Evolutionary conservation across 352 stramenopile genomes (phyloP), one percentile per base, ranked within the genome.

Genomic region (Globisporangium mamillatum): DNA sequence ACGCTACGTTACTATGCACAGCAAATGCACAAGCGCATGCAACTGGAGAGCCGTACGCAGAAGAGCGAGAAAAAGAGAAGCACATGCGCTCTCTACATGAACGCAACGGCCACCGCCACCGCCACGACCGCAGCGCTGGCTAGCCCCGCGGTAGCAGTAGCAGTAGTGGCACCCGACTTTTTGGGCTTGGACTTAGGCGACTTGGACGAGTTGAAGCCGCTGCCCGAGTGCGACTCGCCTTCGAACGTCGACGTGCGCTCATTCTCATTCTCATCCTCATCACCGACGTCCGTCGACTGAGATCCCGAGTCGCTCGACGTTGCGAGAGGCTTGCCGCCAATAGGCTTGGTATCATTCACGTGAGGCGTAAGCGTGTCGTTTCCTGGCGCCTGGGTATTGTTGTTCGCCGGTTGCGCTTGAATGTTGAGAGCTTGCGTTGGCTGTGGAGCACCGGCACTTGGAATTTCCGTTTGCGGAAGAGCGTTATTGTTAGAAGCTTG

Each of bases 341-440:
- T 18, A 14, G 50, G 50, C 32, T 67, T 22, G 22, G 60, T 67
- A 22, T 41, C 32, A 25, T 60, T 60, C 48, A 27, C 12, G 50
- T 41, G 22, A 24, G 61, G 63, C 7, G 44, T 50, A 7, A 38
- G 24, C 1, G 63, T 68, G 2, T 20, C 4, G 10, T 36, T 46
- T 18, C 3, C 5, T 59, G 54, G 18, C 18, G 7, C 1, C 6
- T 27, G 54, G 6, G 18, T 10, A 22, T 29, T 24, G 55, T 46
- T 61, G 55, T 46, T 48, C 5, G 16, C 27, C 3, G 20, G 27
- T 44, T 60, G 55, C 29, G 55, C 55, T 18, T 18, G 55, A 22
- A 9, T 9, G 14, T 46, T 61, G 12, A 29, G 55, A 16, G 55
- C 55, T 60, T 61, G 29, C 55, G 20, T 29, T 27, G 18, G 27